Conservation (phyloP, 768 basidiomycete species). For the Neoboletus brunneissimus region DNA sequence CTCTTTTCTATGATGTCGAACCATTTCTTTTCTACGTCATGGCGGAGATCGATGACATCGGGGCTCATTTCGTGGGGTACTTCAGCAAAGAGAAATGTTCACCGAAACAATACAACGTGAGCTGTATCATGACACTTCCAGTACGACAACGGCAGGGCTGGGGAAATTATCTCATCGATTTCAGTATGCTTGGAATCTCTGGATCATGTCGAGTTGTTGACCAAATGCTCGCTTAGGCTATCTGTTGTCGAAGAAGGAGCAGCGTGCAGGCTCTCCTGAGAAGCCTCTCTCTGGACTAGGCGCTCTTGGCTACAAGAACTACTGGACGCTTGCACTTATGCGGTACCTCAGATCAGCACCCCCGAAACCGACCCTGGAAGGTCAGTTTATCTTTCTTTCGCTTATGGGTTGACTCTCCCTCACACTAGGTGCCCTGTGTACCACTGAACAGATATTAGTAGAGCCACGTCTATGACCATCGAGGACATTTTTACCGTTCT, state of each 20-base stretch:
- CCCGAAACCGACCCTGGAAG: slow-evolving; percentile 68
- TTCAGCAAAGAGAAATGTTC: slow-evolving; percentile 99
- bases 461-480: slow-evolving; percentile 83
- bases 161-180: slow-evolving; percentile 97
- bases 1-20: slow-evolving; percentile 98
- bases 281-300: slow-evolving; percentile 93
- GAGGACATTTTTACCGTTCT: slow-evolving; percentile 85
- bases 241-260: slow-evolving; percentile 92
- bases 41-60: slow-evolving; percentile 84
- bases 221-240: slow-evolving; percentile 61
- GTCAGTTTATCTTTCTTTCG: slow-evolving; percentile 40
- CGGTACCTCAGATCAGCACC: slow-evolving; percentile 65
- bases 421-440: slow-evolving; percentile 19
- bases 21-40: slow-evolving; percentile 99
- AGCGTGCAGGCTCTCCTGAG: slow-evolving; percentile 87
- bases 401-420: slow-evolving; percentile 13
- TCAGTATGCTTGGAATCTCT: slow-evolving; percentile 55
- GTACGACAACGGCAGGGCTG: slow-evolving; percentile 93
- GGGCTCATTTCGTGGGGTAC: slow-evolving; percentile 95
- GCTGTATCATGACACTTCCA: slow-evolving; percentile 99
- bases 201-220: slow-evolving; percentile 2
- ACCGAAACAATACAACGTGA: slow-evolving; percentile 94
- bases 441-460: slow-evolving; percentile 65
- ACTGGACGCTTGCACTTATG: slow-evolving; percentile 90
- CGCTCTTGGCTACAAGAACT: slow-evolving; percentile 89